Evolutionary conservation across 257 asterid genomes (phyloP).

Genomic region (Solanum bulbocastanum): DNA sequence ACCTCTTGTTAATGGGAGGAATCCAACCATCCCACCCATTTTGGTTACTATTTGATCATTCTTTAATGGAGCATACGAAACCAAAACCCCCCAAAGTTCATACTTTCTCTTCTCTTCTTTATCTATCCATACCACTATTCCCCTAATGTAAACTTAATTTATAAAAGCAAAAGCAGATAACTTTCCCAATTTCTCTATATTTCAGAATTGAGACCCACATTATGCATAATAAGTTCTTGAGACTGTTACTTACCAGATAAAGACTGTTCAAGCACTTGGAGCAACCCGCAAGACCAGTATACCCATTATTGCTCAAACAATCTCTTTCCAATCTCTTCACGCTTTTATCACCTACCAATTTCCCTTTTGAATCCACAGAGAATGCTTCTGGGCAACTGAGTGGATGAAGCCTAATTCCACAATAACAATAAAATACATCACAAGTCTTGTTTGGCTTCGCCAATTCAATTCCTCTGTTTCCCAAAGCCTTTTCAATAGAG

Average conservation of each 20-base stretch:
- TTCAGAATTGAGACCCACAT: background rate
- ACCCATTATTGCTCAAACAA: conserved; percentile 31
- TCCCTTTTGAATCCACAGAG: conserved; percentile 36
- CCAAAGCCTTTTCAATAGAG: conserved; percentile 62
- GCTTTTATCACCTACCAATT: conserved; percentile 40
- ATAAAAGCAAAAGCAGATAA: background rate
- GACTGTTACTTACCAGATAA: conserved; percentile 24
- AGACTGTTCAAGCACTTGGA: conserved; percentile 67
- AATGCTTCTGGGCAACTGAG: conserved; percentile 75
- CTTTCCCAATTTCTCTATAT: background rate
- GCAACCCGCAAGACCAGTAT: conserved; percentile 52
- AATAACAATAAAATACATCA: conserved; percentile 72
- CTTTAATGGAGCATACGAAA: background rate
- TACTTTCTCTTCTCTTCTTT: background rate
- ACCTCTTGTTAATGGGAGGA: background rate
- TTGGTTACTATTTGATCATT: background rate
- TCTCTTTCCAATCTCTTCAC: conserved; percentile 64
- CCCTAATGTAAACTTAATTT: background rate
- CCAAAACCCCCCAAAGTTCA: background rate
- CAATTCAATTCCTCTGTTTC: conserved; percentile 35
- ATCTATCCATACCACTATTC: background rate
- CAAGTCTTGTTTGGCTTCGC: conserved; percentile 63
- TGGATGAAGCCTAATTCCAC: conserved; percentile 79
- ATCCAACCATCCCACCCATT: background rate
- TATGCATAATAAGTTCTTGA: background rate